These are phyloP conservation scores for Lentinula detonsa DNA, from an alignment of 768 basidiomycete species.

Conservation along the genomic window DNA sequence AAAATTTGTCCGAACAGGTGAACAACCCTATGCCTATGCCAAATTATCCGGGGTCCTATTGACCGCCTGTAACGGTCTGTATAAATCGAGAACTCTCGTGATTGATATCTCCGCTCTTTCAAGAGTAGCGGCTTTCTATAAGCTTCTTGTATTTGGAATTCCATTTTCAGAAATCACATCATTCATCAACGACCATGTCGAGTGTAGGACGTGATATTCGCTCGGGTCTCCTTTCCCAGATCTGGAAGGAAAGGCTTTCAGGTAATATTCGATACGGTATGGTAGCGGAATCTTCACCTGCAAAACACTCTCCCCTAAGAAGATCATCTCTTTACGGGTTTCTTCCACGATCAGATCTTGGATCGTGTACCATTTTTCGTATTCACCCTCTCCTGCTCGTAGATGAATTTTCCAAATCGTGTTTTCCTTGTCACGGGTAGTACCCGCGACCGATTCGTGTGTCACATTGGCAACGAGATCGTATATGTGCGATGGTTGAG, in stretches of 20 bases:
- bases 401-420: conserved; percentile 93
- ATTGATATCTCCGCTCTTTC: not conserved
- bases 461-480: conserved; percentile 95
- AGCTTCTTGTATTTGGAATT: not conserved
- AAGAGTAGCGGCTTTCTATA: not conserved
- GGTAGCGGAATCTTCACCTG: conserved; percentile 51
- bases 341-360: conserved; percentile 97
- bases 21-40: too few species aligned
- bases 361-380: conserved; percentile 93
- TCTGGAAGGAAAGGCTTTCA: conserved; percentile 26
- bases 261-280: not conserved
- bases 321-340: conserved; percentile 96
- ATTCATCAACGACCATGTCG: conserved; percentile 1
- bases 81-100: not conserved
- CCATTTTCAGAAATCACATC: not conserved
- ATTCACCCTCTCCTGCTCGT: conserved; percentile 68
- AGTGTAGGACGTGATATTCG: not conserved
- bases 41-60: too few species aligned
- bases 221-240: conserved; percentile 52
- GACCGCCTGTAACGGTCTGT: too few species aligned
- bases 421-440: conserved; percentile 85
- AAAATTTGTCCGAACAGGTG: too few species aligned
- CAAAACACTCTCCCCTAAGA: conserved; percentile 92
- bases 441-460: conserved; percentile 93
- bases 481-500: conserved; percentile 65